Percentiles rank a stretch among this genome's conserved stretches.
Evolutionary conservation across 768 basidiomycete genomes (phyloP).

Genomic region (Pulveroboletus sp.): DNA sequence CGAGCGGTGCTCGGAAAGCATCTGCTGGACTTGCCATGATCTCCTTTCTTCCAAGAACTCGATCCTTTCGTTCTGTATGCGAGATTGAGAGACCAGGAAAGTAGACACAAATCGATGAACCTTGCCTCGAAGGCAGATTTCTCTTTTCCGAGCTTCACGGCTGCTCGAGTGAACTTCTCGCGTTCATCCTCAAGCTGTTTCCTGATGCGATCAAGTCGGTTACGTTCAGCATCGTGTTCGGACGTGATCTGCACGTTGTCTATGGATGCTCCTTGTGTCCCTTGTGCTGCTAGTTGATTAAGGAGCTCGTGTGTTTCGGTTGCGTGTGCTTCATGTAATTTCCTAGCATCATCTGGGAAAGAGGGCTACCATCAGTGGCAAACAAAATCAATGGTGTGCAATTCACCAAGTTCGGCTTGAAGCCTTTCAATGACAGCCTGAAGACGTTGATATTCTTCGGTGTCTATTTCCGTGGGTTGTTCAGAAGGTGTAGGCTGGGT

Average conservation of each 20-base stretch:
- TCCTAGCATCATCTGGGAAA: slow-evolving; percentile 45
- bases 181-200: slow-evolving; percentile 65
- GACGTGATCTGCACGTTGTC: slow-evolving; percentile 52
- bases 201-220: slow-evolving; percentile 50
- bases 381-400: not conserved
- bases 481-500: slow-evolving; percentile 13
- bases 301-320: slow-evolving; percentile 52
- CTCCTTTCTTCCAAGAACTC: slow-evolving; percentile 67
- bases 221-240: slow-evolving; percentile 51
- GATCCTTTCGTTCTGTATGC: slow-evolving; percentile 54
- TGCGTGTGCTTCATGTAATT: slow-evolving; percentile 40
- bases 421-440: slow-evolving; percentile 50
- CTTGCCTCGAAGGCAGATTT: slow-evolving; percentile 64
- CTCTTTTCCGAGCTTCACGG: slow-evolving; percentile 62
- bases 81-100: slow-evolving; percentile 1
- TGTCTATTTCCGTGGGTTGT: slow-evolving; percentile 25
- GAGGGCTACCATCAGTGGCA: slow-evolving; percentile 6
- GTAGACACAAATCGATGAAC: not conserved
- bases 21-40: slow-evolving; percentile 65
- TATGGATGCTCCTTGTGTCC: slow-evolving; percentile 32
- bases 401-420: slow-evolving; percentile 57
- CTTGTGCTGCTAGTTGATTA: slow-evolving; percentile 49
- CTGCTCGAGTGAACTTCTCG: slow-evolving; percentile 59
- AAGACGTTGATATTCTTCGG: slow-evolving; percentile 48
- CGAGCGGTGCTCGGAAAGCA: slow-evolving; percentile 56